Conservation (phyloP, 345 rosid genomes). For the Xanthoceras sorbifolium region DNA sequence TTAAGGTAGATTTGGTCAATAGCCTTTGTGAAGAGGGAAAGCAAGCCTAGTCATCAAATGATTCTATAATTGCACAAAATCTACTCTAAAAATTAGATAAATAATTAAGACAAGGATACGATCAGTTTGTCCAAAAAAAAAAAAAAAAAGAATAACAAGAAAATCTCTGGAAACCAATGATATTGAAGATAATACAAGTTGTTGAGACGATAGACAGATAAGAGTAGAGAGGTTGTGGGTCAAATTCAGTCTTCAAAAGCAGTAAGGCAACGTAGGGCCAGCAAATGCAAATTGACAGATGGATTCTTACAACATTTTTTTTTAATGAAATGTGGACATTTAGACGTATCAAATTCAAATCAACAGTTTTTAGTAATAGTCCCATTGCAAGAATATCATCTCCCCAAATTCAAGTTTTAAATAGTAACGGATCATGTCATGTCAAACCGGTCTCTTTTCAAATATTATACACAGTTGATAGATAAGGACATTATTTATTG, state of each 20-base stretch:
- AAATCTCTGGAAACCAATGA: not conserved
- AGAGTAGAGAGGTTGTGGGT: not conserved
- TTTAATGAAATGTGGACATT: not conserved
- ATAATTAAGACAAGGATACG: not conserved
- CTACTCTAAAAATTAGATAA: not conserved
- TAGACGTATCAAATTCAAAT: not conserved
- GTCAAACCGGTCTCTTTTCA: not conserved
- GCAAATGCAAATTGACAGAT: slow-evolving; percentile 8
- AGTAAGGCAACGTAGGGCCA: not conserved
- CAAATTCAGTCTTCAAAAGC: slow-evolving; percentile 1
- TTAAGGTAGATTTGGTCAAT: not conserved
- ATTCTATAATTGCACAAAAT: not conserved
- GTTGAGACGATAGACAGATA: not conserved
- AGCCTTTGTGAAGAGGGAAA: not conserved
- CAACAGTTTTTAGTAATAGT: not conserved
- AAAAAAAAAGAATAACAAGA: not conserved
- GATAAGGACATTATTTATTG: too few species aligned
- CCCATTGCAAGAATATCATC: slow-evolving; percentile 7
- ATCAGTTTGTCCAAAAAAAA: not conserved
- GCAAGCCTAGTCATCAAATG: not conserved
- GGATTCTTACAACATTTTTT: not conserved
- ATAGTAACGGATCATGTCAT: not conserved
- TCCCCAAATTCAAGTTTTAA: not conserved
- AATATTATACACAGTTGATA: too few species aligned
- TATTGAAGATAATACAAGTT: not conserved